Evolutionary conservation across 192 early-diverging fungal genomes (phyloP), one percentile per base, ranked within the genome.

Genomic region (Backusella westeae): DNA sequence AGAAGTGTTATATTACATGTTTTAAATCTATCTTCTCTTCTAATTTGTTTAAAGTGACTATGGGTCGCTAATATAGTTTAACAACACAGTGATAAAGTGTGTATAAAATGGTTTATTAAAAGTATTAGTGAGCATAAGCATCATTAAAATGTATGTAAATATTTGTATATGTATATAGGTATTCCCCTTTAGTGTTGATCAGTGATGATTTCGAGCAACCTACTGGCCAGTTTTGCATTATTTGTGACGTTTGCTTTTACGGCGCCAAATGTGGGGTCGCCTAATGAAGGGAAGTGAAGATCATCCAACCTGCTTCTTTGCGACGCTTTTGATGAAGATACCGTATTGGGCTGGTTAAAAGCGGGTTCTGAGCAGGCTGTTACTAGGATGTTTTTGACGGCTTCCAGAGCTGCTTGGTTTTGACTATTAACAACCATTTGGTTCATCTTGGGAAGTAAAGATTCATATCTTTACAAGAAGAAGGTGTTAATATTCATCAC

Each of bases 361-460:
- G 78, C 41, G 2, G 78, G 78, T 63, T 79, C 78, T 42, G 72
- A 79, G 23, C 73, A 79, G 9, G 73, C 78, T 4, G 73, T 79
- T 19, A 73, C 70, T 21, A 79, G 32, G 36, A 79, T 79, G 29
- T 67, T 63, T 41, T 79, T 79, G 36, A 79, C 73, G 6, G 78
- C 78, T 26, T 79, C 78, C 42, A 79, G 70, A 3, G 74, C 71
- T 34, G 66, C 73, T 35, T 70, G 42, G 23, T 79, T 87, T 36
- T 93, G 90, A 39, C 86, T 90, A 42, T 82, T 90, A 39, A 83
- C 85, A 35, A 92, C 81, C 34, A 91, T 86, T 76, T 89, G 85
- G 34, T 87, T 89, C 87, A 94, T 91, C 67, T 90, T 88, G 8
- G 91, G 88, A 26, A 90, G 75, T 12, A 94, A 69, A 15, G 82